Evolutionary conservation across 176 grass and related monocot species (phyloP).

Genomic region (Rhynchospora tenuis): DNA sequence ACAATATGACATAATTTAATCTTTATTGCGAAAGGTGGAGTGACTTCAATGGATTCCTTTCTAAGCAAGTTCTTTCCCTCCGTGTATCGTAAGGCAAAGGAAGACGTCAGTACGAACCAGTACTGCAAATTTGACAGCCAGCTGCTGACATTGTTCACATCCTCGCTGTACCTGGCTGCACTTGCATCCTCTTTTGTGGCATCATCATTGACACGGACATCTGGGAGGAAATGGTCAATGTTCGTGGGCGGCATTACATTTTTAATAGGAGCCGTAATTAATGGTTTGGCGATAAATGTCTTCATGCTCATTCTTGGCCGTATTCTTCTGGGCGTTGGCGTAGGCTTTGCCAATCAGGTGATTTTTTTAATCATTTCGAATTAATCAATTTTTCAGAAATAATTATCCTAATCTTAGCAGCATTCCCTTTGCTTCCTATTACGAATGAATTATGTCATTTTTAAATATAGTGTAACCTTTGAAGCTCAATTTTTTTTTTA

Average conservation of each 20-base stretch:
- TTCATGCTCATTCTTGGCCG: slow-evolving; percentile 19
- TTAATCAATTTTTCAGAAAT: neutral
- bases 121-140: slow-evolving; percentile 82
- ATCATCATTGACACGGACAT: slow-evolving; percentile 2
- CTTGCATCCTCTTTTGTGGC: neutral
- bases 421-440: neutral
- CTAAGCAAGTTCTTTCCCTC: slow-evolving; percentile 19
- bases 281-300: slow-evolving; percentile 15
- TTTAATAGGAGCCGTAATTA: neutral
- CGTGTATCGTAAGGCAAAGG: slow-evolving; percentile 5
- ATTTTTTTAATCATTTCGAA: slow-evolving; percentile 2
- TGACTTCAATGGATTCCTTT: slow-evolving; percentile 21
- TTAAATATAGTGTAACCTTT: neutral
- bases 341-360: slow-evolving; percentile 24
- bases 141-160: slow-evolving; percentile 21
- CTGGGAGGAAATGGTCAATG: slow-evolving; percentile 12
- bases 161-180: slow-evolving; percentile 11
- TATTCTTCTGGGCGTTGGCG: slow-evolving; percentile 21
- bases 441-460: neutral
- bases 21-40: slow-evolving; percentile 2
- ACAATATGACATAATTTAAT: neutral
- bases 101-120: slow-evolving; percentile 25
- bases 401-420: neutral
- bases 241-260: slow-evolving; percentile 17
- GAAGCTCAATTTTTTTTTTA: neutral